Evolutionary conservation across 2,329 filamentous ascomycete species (phyloP).

Genomic region (Phaeosphaeriaceae sp.): DNA sequence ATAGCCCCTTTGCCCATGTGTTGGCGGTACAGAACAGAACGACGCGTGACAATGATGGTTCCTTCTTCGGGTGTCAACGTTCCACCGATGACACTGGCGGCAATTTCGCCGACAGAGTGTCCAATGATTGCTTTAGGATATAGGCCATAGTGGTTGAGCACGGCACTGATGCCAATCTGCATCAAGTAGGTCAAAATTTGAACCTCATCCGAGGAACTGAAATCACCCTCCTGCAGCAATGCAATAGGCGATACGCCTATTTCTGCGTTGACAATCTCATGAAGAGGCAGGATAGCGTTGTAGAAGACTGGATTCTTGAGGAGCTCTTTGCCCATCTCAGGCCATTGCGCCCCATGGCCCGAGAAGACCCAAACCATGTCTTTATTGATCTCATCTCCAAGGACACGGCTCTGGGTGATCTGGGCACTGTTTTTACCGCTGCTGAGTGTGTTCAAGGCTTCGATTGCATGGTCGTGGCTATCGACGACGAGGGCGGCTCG

Average conservation of each 20-base stretch:
- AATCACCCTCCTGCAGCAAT: constrained; percentile 17
- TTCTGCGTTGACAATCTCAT: constrained; percentile 13
- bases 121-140: constrained; percentile 21
- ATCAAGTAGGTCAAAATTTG: constrained; percentile 46
- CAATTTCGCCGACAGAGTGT: constrained; percentile 40
- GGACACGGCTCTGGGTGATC: constrained; percentile 5
- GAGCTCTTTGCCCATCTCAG: constrained; percentile 30
- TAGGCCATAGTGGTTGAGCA: constrained; percentile 24
- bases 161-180: constrained; percentile 30
- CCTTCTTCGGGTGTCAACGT: constrained; percentile 44
- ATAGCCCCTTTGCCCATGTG: constrained; percentile 37
- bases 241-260: constrained; percentile 21
- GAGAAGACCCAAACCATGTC: constrained; percentile 35
- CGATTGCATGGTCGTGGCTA: constrained; percentile 7
- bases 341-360: constrained; percentile 40
- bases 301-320: constrained; percentile 12
- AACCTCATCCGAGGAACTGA: constrained; percentile 32
- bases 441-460: constrained; percentile 1
- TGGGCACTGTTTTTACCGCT: constrained; percentile 1
- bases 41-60: constrained; percentile 37
- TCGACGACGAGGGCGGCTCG: constrained; percentile 10
- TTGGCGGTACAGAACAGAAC: constrained; percentile 37
- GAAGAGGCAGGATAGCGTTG: constrained; percentile 7
- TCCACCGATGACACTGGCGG: constrained; percentile 46
- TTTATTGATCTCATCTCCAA: constrained; percentile 6